Conservation (phyloP, 2,329 filamentous ascomycete genomes). For the Coleophoma cylindrospora region DNA sequence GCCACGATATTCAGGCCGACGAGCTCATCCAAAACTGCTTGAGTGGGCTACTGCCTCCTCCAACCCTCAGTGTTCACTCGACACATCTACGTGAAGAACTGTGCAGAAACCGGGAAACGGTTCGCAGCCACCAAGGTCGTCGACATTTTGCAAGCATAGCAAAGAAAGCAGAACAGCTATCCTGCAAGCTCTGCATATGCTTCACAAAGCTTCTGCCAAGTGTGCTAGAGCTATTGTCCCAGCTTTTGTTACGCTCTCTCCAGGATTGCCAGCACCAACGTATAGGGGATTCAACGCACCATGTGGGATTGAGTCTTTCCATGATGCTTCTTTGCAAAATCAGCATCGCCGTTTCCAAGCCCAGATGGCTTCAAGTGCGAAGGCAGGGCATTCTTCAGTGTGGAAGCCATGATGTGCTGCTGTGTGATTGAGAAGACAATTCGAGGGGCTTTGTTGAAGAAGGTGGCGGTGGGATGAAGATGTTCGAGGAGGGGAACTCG, state of each 20-base stretch:
- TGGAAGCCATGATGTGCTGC: slow-evolving; percentile 54
- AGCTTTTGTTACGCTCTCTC: not conserved
- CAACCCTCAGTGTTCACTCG: no score
- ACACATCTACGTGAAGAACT: no score
- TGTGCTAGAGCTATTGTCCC: not conserved
- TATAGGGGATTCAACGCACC: slow-evolving; percentile 48
- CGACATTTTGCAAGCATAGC: no score
- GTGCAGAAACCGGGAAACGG: no score
- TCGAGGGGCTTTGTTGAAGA: not conserved
- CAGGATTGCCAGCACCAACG: not conserved
- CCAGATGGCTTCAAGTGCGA: slow-evolving; percentile 69
- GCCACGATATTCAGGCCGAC: no score
- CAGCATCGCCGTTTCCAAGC: slow-evolving; percentile 30
- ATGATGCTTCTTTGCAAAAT: slow-evolving; percentile 63
- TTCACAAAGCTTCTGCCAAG: slow-evolving; percentile 1
- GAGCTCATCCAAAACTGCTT: no score
- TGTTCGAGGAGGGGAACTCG: not conserved
- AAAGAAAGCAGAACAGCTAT: no score
- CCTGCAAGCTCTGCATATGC: no score
- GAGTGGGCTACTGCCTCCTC: no score
- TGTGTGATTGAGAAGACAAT: not conserved
- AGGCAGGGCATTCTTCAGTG: slow-evolving; percentile 71
- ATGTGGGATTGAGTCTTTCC: slow-evolving; percentile 84
- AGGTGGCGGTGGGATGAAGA: not conserved
- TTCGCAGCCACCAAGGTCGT: no score